These are phyloP conservation scores for Thalassiosira hispida DNA, from an alignment of 352 stramenopile species.

Conservation along the genomic window DNA sequence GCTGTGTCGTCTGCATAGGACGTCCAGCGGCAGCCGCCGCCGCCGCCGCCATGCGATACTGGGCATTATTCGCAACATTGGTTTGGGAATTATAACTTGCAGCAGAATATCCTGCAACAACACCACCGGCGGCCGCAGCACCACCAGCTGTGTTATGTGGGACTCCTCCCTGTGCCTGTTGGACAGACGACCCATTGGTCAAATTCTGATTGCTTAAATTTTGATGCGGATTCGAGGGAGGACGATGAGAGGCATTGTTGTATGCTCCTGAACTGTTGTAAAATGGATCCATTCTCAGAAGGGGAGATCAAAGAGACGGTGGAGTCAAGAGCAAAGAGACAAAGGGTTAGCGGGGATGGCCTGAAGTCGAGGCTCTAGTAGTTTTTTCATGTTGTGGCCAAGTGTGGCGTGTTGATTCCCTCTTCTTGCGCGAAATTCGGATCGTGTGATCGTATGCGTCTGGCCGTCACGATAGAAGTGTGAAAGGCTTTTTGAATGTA, in stretches of 20 bases:
- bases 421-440: not conserved
- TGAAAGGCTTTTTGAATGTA: too few species aligned
- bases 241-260: slow-evolving; percentile 28
- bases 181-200: slow-evolving; percentile 34
- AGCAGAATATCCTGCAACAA: slow-evolving; percentile 2
- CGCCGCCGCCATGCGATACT: slow-evolving; percentile 13
- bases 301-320: slow-evolving; percentile 1
- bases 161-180: not conserved
- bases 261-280: slow-evolving; percentile 20
- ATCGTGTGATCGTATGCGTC: not conserved
- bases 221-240: slow-evolving; percentile 28
- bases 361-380: too few species aligned
- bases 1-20: slow-evolving; percentile 2
- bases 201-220: slow-evolving; percentile 35
- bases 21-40: not conserved
- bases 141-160: not conserved
- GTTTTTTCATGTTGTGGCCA: too few species aligned
- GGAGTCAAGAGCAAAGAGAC: slow-evolving; percentile 15
- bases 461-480: too few species aligned
- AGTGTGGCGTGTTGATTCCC: too few species aligned
- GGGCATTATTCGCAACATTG: slow-evolving; percentile 22
- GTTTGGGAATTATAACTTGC: slow-evolving; percentile 23
- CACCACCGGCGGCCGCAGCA: not conserved
- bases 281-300: slow-evolving; percentile 54
- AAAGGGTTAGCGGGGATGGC: too few species aligned